A percentile compares a stretch with the other conserved stretches of the same genome.
These are phyloP conservation scores for Cordyceps militaris DNA, from an alignment of 2,329 filamentous ascomycete species.

Conservation along the genomic window DNA sequence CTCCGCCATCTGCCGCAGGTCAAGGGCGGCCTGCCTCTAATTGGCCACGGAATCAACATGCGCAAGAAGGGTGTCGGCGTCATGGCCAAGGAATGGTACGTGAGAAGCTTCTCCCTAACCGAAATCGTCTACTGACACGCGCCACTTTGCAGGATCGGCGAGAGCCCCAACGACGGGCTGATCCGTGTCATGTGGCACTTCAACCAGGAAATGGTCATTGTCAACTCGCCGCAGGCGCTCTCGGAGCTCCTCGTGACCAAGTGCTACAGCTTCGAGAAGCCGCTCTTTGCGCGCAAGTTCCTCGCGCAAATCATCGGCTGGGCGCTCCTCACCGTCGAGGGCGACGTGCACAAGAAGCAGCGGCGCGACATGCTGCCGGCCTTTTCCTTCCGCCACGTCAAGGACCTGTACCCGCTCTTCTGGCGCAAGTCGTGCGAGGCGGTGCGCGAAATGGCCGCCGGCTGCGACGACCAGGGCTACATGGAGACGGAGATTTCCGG, in stretches of 20 bases:
- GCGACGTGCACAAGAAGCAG: constrained; percentile 27
- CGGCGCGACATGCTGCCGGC: constrained; percentile 25
- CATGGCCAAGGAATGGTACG: constrained; percentile 62
- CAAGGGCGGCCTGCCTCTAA: constrained; percentile 18
- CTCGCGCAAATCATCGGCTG: constrained; percentile 77
- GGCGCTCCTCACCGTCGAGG: constrained; percentile 25
- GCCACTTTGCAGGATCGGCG: constrained; percentile 39
- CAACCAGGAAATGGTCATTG: constrained; percentile 51
- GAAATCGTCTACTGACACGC: background rate
- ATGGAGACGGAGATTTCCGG: constrained; percentile 17
- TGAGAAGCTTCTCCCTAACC: constrained; percentile 4
- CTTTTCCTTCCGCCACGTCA: constrained; percentile 28
- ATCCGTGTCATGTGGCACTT: constrained; percentile 55
- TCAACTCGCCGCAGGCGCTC: constrained; percentile 53
- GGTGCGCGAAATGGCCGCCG: constrained; percentile 10
- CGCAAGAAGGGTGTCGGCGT: constrained; percentile 6
- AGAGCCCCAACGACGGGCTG: constrained; percentile 56
- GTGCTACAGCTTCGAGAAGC: constrained; percentile 61
- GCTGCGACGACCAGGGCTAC: constrained; percentile 10
- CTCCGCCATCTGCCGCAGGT: constrained; percentile 33
- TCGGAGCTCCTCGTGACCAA: constrained; percentile 58
- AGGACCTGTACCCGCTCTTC: constrained; percentile 28
- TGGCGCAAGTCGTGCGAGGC: constrained; percentile 25
- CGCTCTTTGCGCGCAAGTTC: constrained; percentile 51
- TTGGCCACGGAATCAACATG: constrained; percentile 9